A percentile compares a stretch with the other conserved stretches of the same genome.
Conservation (phyloP, 805 yeast genomes). For the Candida maesae region DNA sequence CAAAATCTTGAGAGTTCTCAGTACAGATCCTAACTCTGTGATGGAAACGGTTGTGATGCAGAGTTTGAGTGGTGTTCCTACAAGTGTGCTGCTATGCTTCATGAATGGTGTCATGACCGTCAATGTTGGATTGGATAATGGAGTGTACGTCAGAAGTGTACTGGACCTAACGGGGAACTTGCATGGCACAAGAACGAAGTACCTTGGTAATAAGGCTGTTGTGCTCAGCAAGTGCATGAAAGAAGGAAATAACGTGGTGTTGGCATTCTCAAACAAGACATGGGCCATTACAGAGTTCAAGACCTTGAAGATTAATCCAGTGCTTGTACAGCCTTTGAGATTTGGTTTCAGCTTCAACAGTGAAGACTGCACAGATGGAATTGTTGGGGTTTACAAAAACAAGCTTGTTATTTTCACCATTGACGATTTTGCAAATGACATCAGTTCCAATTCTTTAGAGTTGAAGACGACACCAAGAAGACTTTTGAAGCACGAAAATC, state of each 20-base stretch:
- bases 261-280: conserved; percentile 31
- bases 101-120: conserved; percentile 33
- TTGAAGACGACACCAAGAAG: conserved; percentile 50
- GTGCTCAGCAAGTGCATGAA: conserved; percentile 29
- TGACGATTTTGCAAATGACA: conserved; percentile 35
- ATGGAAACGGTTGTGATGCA: conserved; percentile 63
- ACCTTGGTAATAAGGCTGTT: conserved; percentile 69
- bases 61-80: conserved; percentile 51
- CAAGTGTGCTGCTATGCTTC: conserved; percentile 32
- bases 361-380: conserved; percentile 59
- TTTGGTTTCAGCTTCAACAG: conserved; percentile 54
- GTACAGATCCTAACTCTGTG: conserved; percentile 55
- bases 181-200: conserved; percentile 61
- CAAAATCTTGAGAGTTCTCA: conserved; percentile 62
- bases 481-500: conserved; percentile 27
- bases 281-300: conserved; percentile 31
- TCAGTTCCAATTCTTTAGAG: conserved; percentile 36
- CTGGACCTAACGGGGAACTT: conserved; percentile 63
- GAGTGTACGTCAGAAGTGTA: conserved; percentile 65
- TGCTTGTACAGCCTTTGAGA: conserved; percentile 31
- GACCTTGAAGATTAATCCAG: conserved; percentile 27
- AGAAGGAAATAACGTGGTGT: conserved; percentile 21
- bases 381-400: conserved; percentile 56
- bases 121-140: conserved; percentile 82
- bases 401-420: conserved; percentile 53